These are phyloP conservation scores for Globisporangium echinulatum DNA, from an alignment of 352 stramenopile genomes.

Conservation along the genomic window DNA sequence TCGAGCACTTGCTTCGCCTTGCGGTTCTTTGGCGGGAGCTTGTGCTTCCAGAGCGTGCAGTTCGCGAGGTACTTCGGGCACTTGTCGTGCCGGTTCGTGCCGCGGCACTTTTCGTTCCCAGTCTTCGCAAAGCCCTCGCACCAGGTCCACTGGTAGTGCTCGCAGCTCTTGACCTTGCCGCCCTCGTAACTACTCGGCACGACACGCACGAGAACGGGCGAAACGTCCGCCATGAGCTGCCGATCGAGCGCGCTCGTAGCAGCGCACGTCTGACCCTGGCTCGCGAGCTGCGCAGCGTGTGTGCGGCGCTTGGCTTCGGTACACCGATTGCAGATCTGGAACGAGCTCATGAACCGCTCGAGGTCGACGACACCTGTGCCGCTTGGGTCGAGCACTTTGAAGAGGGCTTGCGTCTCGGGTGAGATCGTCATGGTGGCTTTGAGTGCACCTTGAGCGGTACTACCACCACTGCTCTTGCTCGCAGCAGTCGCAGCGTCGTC, in stretches of 20 bases:
- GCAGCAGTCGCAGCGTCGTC: constrained; percentile 24
- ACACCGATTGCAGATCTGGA: constrained; percentile 84
- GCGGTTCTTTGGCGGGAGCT: constrained; percentile 77
- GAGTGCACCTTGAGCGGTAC: too few species aligned
- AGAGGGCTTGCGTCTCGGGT: constrained; percentile 41
- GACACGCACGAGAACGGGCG: constrained; percentile 69
- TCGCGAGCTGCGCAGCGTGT: constrained; percentile 45
- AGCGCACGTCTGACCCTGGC: constrained; percentile 41
- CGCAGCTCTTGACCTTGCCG: constrained; percentile 74
- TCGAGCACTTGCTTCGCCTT: constrained; percentile 60
- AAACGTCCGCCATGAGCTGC: constrained; percentile 72
- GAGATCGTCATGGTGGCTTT: constrained; percentile 16
- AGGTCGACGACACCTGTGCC: constrained; percentile 38
- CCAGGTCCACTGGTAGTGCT: constrained; percentile 86
- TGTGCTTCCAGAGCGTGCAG: constrained; percentile 84
- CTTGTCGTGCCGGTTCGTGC: constrained; percentile 82
- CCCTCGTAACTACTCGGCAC: constrained; percentile 66
- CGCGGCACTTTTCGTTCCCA: constrained; percentile 78
- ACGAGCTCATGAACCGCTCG: constrained; percentile 78
- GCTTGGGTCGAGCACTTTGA: constrained; percentile 50
- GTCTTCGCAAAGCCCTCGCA: constrained; percentile 82
- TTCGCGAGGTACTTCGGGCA: constrained; percentile 84
- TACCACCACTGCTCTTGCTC: too few species aligned
- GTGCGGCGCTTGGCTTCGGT: constrained; percentile 71
- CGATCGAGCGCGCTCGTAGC: constrained; percentile 39